These are phyloP conservation scores for Heimioporus sp. DNA, from an alignment of 768 basidiomycete species.

Conservation along the genomic window DNA sequence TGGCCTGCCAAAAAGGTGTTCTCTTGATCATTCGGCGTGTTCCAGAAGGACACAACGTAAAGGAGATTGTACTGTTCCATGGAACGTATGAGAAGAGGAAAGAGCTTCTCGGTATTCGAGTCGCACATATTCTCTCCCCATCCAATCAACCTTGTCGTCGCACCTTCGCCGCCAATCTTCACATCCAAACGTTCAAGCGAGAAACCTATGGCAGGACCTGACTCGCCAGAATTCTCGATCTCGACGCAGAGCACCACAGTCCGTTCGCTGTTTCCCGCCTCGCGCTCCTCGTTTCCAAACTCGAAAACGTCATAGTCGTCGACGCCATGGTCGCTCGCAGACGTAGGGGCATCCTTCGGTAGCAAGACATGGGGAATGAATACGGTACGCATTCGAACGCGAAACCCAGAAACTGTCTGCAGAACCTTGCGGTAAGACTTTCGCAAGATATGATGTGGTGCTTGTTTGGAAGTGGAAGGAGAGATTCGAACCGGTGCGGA, in stretches of 20 bases:
- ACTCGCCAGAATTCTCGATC: slow-evolving; percentile 77
- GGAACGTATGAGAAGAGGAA: slow-evolving; percentile 70
- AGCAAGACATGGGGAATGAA: slow-evolving; percentile 85
- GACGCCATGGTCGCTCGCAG: slow-evolving; percentile 31
- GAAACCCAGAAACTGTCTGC: slow-evolving; percentile 76
- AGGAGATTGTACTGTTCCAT: slow-evolving; percentile 86
- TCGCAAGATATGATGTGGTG: slow-evolving; percentile 66
- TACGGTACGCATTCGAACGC: slow-evolving; percentile 91
- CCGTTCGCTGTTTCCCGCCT: slow-evolving; percentile 76
- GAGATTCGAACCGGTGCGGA: slow-evolving; percentile 42
- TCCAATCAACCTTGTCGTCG: slow-evolving; percentile 45
- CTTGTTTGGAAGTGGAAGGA: slow-evolving; percentile 45
- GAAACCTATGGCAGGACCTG: slow-evolving; percentile 60
- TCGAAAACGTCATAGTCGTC: slow-evolving; percentile 36
- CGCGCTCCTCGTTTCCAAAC: slow-evolving; percentile 45
- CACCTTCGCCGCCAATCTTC: slow-evolving; percentile 68
- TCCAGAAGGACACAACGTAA: slow-evolving; percentile 83
- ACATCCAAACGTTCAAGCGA: slow-evolving; percentile 76
- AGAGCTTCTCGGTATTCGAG: slow-evolving; percentile 42
- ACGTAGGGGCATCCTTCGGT: slow-evolving; percentile 34
- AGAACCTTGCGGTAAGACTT: slow-evolving; percentile 85
- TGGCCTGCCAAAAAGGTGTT: slow-evolving; percentile 30
- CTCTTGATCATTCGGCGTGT: slow-evolving; percentile 56
- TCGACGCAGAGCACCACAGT: slow-evolving; percentile 91
- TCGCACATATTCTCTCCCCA: slow-evolving; percentile 43